Evolutionary conservation across 106 monocot species (phyloP).

Genomic region (Posidonia australis): DNA sequence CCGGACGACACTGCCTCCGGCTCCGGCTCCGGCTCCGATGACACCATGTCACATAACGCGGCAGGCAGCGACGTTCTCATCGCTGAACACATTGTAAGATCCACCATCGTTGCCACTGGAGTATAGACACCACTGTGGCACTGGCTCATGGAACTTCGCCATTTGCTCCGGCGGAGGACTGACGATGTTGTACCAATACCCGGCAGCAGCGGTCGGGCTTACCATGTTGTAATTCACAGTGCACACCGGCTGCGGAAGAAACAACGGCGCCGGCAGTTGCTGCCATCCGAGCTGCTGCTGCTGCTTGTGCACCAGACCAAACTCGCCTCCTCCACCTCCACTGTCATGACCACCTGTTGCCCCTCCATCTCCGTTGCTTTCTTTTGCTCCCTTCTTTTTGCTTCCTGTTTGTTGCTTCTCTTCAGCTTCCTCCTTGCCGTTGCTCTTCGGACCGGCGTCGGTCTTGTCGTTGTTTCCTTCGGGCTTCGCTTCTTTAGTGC

Average conservation of each 20-base stretch:
- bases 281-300: not conserved
- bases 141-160: not conserved
- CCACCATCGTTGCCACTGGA: constrained; percentile 6
- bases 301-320: not conserved
- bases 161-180: constrained; percentile 3
- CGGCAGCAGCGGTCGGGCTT: constrained; percentile 26
- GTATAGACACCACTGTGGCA: not conserved
- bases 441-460: not conserved
- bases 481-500: not conserved
- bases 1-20: not conserved
- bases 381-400: constrained; percentile 16
- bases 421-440: not conserved
- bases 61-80: constrained; percentile 49
- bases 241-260: constrained; percentile 17
- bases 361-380: no score
- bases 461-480: not conserved
- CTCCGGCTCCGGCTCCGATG: constrained; percentile 23
- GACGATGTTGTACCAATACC: constrained; percentile 5
- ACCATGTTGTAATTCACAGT: constrained; percentile 33
- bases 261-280: not conserved
- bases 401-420: not conserved
- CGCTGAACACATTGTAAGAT: constrained; percentile 27
- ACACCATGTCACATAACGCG: constrained; percentile 45
- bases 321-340: not conserved
- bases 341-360: no score